phyloP scores from a whole-genome alignment of 1,284 basidiomycete species.

The Microbotryum silenes-acaulis region DNA sequence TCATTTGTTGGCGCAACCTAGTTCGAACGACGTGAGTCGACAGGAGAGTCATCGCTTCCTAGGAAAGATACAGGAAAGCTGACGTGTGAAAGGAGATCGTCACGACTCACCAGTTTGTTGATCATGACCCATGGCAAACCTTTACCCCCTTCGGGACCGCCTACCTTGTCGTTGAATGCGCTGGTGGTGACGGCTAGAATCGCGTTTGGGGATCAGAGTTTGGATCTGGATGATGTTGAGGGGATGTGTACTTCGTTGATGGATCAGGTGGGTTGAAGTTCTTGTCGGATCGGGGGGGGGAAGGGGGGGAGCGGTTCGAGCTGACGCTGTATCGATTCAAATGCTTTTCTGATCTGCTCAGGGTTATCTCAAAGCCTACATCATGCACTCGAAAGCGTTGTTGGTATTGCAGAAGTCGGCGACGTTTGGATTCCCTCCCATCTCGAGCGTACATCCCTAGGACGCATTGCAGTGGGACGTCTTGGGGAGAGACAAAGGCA shows the following conservation, averaged over 20 bases:
- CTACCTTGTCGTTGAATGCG: slow-evolving; percentile 36
- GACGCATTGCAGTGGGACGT: background rate
- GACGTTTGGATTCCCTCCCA: slow-evolving; percentile 39
- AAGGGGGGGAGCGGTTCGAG: background rate
- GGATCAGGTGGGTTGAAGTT: slow-evolving; percentile 37
- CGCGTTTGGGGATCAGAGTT: slow-evolving; percentile 37
- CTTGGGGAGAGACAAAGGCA: background rate
- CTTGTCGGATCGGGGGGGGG: background rate
- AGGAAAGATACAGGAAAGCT: too few species aligned
- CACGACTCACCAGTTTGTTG: slow-evolving; percentile 16
- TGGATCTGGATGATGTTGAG: slow-evolving; percentile 42
- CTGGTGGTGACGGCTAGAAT: slow-evolving; percentile 38
- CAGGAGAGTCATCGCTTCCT: too few species aligned
- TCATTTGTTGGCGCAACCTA: slow-evolving; percentile 44
- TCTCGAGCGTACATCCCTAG: slow-evolving; percentile 1
- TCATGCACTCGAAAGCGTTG: slow-evolving; percentile 40
- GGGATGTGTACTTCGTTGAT: slow-evolving; percentile 41
- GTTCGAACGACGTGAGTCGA: slow-evolving; percentile 37
- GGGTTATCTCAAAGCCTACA: slow-evolving; percentile 44
- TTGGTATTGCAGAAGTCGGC: slow-evolving; percentile 41
- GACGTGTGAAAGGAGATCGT: background rate
- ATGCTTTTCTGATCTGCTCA: slow-evolving; percentile 13
- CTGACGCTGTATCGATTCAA: background rate
- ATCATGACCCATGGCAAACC: slow-evolving; percentile 22
- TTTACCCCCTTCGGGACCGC: slow-evolving; percentile 34